These are phyloP conservation scores for Daedalea quercina DNA, from an alignment of 768 basidiomycete genomes.

Conservation along the genomic window DNA sequence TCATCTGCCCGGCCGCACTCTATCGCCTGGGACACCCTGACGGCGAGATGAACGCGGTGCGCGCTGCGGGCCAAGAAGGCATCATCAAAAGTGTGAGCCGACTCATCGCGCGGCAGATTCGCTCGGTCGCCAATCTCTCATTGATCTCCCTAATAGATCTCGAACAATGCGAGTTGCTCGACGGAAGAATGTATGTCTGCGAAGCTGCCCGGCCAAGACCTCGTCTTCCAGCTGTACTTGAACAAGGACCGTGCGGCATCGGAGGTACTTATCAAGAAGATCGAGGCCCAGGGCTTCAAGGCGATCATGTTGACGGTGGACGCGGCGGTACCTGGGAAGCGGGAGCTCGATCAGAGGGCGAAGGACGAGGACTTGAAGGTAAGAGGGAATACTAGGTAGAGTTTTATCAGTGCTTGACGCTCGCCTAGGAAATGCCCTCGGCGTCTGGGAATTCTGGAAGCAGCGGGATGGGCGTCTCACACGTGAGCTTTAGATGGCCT, in stretches of 20 bases:
- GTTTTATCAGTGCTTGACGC: neutral
- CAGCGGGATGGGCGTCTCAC: constrained; percentile 18
- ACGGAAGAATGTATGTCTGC: constrained; percentile 24
- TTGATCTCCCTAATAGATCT: constrained; percentile 13
- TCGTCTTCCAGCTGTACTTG: constrained; percentile 37
- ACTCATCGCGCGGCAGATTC: neutral
- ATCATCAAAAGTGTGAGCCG: constrained; percentile 40
- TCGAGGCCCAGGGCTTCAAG: constrained; percentile 33
- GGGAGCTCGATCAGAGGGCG: constrained; percentile 28
- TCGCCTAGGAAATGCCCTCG: constrained; percentile 11
- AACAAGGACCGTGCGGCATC: constrained; percentile 35
- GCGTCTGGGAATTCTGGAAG: constrained; percentile 11
- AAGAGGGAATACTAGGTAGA: neutral
- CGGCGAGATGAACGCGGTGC: constrained; percentile 40
- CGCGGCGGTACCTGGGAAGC: constrained; percentile 36
- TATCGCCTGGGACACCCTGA: constrained; percentile 39
- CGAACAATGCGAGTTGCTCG: constrained; percentile 29
- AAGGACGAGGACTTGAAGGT: constrained; percentile 21
- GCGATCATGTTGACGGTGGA: constrained; percentile 47
- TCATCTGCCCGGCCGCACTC: constrained; percentile 35
- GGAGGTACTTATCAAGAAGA: constrained; percentile 29
- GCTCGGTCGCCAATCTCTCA: neutral
- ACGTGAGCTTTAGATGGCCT: constrained; percentile 15
- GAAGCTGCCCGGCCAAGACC: constrained; percentile 19
- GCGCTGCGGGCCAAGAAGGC: constrained; percentile 35